Percentiles rank a stretch among this genome's conserved stretches.
Conservation (phyloP, 2,329 filamentous ascomycete genomes). For the Shiraia bambusicola region DNA sequence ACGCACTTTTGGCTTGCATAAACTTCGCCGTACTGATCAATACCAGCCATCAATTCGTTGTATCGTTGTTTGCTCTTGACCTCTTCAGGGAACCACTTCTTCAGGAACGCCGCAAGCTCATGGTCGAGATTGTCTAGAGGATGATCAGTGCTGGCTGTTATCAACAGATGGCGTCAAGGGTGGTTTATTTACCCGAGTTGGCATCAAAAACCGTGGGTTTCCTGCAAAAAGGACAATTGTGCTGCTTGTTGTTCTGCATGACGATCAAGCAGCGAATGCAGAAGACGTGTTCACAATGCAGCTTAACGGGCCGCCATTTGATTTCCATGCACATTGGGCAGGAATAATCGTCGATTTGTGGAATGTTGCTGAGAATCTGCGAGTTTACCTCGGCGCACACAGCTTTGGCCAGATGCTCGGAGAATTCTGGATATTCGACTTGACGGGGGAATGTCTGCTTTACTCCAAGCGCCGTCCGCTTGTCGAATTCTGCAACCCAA, state of each 20-base stretch:
- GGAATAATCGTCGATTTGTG: slow-evolving; percentile 79
- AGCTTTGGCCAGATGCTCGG: slow-evolving; percentile 70
- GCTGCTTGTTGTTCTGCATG: slow-evolving; percentile 70
- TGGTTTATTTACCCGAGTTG: slow-evolving; percentile 56
- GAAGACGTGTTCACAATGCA: slow-evolving; percentile 75
- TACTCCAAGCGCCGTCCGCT: slow-evolving; percentile 73
- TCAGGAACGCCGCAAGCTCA: slow-evolving; percentile 67
- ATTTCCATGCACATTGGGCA: slow-evolving; percentile 80
- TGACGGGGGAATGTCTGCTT: slow-evolving; percentile 62
- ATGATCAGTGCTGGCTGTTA: not conserved
- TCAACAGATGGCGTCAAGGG: not conserved
- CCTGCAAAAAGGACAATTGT: slow-evolving; percentile 75
- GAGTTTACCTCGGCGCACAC: slow-evolving; percentile 73
- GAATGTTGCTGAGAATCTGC: slow-evolving; percentile 71
- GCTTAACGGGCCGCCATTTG: slow-evolving; percentile 76
- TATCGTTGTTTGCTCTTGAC: slow-evolving; percentile 59
- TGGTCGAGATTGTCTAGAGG: slow-evolving; percentile 66
- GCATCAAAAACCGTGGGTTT: slow-evolving; percentile 70
- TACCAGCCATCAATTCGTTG: slow-evolving; percentile 74
- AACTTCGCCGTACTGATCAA: slow-evolving; percentile 68
- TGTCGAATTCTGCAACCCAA: slow-evolving; percentile 72
- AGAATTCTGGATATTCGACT: slow-evolving; percentile 58
- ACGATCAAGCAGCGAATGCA: slow-evolving; percentile 83
- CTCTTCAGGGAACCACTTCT: slow-evolving; percentile 78
- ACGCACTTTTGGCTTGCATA: slow-evolving; percentile 60